These are phyloP conservation scores for Hanseniaspora gamundiae DNA, from an alignment of 1,139 yeast genomes.

Conservation along the genomic window DNA sequence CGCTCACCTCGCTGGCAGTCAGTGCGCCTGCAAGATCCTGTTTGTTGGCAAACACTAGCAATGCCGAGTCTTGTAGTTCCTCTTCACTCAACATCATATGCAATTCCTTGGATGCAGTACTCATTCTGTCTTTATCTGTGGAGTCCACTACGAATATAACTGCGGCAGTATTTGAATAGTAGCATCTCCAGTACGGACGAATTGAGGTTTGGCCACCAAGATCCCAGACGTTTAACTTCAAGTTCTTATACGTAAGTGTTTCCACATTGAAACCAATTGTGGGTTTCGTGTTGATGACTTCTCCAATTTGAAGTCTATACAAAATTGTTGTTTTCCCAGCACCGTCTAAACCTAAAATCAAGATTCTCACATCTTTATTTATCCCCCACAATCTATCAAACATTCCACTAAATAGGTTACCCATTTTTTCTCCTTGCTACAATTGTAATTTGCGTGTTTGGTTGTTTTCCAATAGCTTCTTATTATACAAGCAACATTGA, in stretches of 20 bases:
- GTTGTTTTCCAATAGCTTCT: too few relatives aligned
- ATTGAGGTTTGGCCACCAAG: slow-evolving; percentile 96
- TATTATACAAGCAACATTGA: too few relatives aligned
- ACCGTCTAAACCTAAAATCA: slow-evolving; percentile 90
- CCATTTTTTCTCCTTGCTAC: slow-evolving; percentile 34
- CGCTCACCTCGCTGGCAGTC: slow-evolving; percentile 89
- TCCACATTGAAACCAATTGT: slow-evolving; percentile 97
- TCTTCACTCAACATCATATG: slow-evolving; percentile 90
- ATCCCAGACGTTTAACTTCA: slow-evolving; percentile 84
- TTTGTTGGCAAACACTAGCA: slow-evolving; percentile 90
- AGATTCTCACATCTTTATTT: slow-evolving; percentile 79
- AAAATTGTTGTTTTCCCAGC: slow-evolving; percentile 96
- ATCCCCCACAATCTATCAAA: slow-evolving; percentile 84
- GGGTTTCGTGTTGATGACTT: slow-evolving; percentile 87
- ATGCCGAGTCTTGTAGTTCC: slow-evolving; percentile 78
- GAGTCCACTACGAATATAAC: slow-evolving; percentile 94
- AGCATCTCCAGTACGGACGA: slow-evolving; percentile 97
- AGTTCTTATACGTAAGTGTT: slow-evolving; percentile 77
- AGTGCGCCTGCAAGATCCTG: slow-evolving; percentile 96
- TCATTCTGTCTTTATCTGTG: slow-evolving; percentile 88
- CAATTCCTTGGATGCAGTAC: slow-evolving; percentile 75
- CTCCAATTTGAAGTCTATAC: slow-evolving; percentile 85
- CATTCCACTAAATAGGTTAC: slow-evolving; percentile 75
- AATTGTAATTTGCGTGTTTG: too few relatives aligned
- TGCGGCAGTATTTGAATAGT: slow-evolving; percentile 92